Base-by-base conservation (phyloP, 2,329 filamentous ascomycete genomes). In the Alternaria novae-zelandiae region DNA sequence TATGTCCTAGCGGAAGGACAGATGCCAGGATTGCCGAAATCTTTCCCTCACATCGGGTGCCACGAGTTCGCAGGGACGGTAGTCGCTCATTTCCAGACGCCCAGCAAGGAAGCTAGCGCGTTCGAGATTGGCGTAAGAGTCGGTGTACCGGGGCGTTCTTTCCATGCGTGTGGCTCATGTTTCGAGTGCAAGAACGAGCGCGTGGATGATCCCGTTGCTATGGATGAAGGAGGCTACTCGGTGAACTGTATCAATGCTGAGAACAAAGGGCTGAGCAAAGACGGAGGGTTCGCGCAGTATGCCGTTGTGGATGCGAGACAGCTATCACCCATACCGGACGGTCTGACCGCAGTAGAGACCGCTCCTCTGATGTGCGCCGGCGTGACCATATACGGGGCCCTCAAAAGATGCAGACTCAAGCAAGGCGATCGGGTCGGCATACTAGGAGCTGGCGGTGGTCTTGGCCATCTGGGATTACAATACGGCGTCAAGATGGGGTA, bases 1-100 rank as follows among this genome's bases (percentile, higher is more conserved):
- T 75, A 70, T 25, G 76, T 81, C 9, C 70, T 82, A 17, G 76
- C 79, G 28, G 64, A 75, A 41, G 80, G 79, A 13, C 66, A 75
- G 41, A 76, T 81, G 74, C 70, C 68, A 7, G 71, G 70, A 2
- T 65, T 77, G 26, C 81, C 82, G 1, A 74, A 75, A 2, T 67
- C 66, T 5, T 80, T 84, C 54, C 83, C 83, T 8, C 82, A 83
- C 65, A 71, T 84, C 36, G 79, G 82, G 41, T 81, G 79, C 57
- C 82, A 84, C 67, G 83, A 85, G 58, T 83, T 83, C 58, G 81
- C 82, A 0, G 83, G 83, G 13, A 82, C 78, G 7, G 71, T 84
- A 20, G 68, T 84, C n/a, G 74, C 78, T 0, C 69, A 73, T 17
- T 69, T 64, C 12, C 21, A 60, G 5, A 65, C 66, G 6, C 73